Conservation (phyloP, 23 red algal genomes). For the Cyanidioschyzon merolae region DNA sequence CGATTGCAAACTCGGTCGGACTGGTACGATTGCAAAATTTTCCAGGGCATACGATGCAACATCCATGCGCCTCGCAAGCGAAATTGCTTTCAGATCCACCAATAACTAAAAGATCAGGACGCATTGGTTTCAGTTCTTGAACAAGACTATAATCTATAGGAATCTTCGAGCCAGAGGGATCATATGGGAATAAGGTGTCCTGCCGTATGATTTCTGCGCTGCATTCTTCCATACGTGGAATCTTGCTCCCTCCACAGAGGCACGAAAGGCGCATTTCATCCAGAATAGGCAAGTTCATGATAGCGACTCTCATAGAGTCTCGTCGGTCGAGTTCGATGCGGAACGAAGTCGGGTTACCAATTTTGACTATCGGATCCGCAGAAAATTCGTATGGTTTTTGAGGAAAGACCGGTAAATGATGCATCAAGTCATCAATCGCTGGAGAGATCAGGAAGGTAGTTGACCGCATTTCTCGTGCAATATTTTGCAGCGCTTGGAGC, state of each 20-base stretch:
- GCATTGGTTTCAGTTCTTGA: not conserved
- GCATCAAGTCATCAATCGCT: not conserved
- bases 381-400: not conserved
- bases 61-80: not conserved
- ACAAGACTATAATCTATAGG: not conserved
- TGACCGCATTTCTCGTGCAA: not conserved
- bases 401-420: not conserved
- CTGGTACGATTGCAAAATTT: not conserved
- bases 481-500: not conserved
- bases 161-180: not conserved
- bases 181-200: not conserved
- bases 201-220: not conserved
- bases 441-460: not conserved
- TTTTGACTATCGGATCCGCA: not conserved
- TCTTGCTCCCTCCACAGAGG: not conserved
- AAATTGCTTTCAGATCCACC: not conserved
- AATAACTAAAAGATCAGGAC: not conserved
- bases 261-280: not conserved
- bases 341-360: not conserved
- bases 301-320: not conserved
- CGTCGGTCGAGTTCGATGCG: not conserved
- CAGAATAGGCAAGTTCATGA: not conserved
- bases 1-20: not conserved
- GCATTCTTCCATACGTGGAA: not conserved
- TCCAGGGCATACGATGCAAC: not conserved